These are phyloP conservation scores for Phaeoacremonium minimum DNA, from an alignment of 2,329 filamentous ascomycete genomes.

Conservation along the genomic window DNA sequence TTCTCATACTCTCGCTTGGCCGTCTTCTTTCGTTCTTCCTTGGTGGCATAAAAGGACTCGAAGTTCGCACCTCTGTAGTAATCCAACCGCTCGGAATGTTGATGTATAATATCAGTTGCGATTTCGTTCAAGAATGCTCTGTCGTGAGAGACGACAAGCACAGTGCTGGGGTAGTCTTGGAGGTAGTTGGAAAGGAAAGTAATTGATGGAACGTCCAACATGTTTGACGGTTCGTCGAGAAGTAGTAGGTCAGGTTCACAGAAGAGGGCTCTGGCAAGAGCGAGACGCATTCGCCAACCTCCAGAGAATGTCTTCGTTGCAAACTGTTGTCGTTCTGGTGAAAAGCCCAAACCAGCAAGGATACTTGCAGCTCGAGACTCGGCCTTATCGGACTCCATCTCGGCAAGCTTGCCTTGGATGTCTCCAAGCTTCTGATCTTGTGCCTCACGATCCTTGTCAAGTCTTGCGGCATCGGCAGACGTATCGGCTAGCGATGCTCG, in stretches of 20 bases:
- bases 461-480: constrained; percentile 76
- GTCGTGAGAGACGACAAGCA: constrained; percentile 97
- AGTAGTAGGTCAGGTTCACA: constrained; percentile 94
- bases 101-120: constrained; percentile 98
- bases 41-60: constrained; percentile 94
- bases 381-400: constrained; percentile 99
- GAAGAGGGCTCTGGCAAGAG: constrained; percentile 90
- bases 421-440: constrained; percentile 88
- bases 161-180: constrained; percentile 87
- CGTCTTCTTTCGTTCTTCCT: constrained; percentile 94
- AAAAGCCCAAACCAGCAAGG: constrained; percentile 94
- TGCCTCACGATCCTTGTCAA: constrained; percentile 85
- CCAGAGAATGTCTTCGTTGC: constrained; percentile 98
- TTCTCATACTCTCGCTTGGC: constrained; percentile 98
- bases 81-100: constrained; percentile 93
- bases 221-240: constrained; percentile 99
- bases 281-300: constrained; percentile 98
- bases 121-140: constrained; percentile 98
- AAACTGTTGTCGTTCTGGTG: constrained; percentile 82
- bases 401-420: constrained; percentile 83
- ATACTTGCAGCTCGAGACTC: constrained; percentile 95
- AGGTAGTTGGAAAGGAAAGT: constrained; percentile 97
- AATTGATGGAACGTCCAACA: constrained; percentile 99
- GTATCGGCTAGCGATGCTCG: constrained; percentile 83
- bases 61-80: constrained; percentile 99